phyloP scores from a whole-genome alignment of 2,329 filamentous ascomycete species.

The Aspergillus fructus region DNA sequence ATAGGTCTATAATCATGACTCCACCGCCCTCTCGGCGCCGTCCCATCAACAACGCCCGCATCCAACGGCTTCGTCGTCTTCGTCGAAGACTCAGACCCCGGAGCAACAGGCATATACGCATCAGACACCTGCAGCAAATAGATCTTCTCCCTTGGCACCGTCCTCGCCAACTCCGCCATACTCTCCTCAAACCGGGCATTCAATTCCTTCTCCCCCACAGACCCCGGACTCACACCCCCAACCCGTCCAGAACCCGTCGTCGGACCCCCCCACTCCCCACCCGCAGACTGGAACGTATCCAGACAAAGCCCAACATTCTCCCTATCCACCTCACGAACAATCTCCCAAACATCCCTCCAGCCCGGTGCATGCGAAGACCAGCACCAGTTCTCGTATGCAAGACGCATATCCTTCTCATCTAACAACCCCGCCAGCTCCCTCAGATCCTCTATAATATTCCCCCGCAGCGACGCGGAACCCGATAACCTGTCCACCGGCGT shows the following conservation, averaged over 20 bases:
- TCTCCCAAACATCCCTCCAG: slow-evolving; percentile 70
- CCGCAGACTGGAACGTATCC: slow-evolving; percentile 74
- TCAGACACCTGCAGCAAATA: slow-evolving; percentile 74
- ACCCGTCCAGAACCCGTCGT: slow-evolving; percentile 61
- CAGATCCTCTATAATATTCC: slow-evolving; percentile 60
- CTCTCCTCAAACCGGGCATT: slow-evolving; percentile 53
- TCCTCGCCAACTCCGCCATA: slow-evolving; percentile 55
- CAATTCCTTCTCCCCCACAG: slow-evolving; percentile 40
- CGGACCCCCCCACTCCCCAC: slow-evolving; percentile 72
- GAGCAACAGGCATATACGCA: slow-evolving; percentile 58
- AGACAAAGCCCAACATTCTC: slow-evolving; percentile 72
- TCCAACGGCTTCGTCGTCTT: slow-evolving; percentile 48
- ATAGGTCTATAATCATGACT: slow-evolving; percentile 69
- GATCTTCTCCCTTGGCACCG: slow-evolving; percentile 68
- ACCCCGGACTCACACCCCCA: slow-evolving; percentile 43
- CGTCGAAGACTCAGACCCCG: too few relatives aligned
- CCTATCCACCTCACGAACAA: slow-evolving; percentile 62
- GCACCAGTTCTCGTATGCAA: slow-evolving; percentile 82
- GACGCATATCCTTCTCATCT: slow-evolving; percentile 52
- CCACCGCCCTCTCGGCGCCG: slow-evolving; percentile 62
- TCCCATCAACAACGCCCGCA: slow-evolving; percentile 51
- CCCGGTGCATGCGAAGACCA: slow-evolving; percentile 69
- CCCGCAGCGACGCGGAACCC: slow-evolving; percentile 6
- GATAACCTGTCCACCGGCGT: slow-evolving; percentile 3
- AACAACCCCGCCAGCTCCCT: slow-evolving; percentile 64